Evolutionary conservation across 441 rosid species (phyloP).

Genomic region (Lepidium campestre): DNA sequence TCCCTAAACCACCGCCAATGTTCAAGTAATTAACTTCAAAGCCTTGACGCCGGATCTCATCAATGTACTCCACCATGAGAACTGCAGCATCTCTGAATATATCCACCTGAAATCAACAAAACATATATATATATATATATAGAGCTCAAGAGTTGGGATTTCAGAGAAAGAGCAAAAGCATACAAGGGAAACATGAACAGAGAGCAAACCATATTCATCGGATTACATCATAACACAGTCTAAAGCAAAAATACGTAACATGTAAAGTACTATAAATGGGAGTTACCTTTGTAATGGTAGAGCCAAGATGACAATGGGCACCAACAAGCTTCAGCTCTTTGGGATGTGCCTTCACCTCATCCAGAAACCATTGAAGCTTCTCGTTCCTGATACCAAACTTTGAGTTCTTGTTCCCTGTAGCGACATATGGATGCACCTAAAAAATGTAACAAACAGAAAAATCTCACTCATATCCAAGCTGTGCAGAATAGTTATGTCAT

Average conservation of each 20-base stretch:
- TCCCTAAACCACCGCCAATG: constrained; percentile 98
- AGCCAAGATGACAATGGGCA: constrained; percentile 97
- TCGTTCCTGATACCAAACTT: constrained; percentile 98
- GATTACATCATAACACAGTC: not conserved
- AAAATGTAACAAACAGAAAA: not conserved
- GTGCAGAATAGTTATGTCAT: not conserved
- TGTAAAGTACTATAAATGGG: not conserved
- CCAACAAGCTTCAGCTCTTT: constrained; percentile 92
- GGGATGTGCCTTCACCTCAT: constrained; percentile 85
- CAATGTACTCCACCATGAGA: constrained; percentile 89
- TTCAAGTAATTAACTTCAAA: constrained; percentile 84
- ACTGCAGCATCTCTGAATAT: constrained; percentile 94
- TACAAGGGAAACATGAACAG: not conserved
- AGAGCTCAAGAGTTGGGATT: not conserved
- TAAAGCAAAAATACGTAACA: not conserved
- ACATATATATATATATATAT: not conserved
- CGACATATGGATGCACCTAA: constrained; percentile 97
- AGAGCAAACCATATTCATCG: not conserved
- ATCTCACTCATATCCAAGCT: not conserved
- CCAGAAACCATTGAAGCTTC: constrained; percentile 98
- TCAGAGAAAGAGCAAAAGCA: not conserved
- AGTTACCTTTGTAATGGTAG: constrained; percentile 93
- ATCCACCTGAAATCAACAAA: constrained; percentile 62
- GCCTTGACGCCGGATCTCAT: constrained; percentile 81
- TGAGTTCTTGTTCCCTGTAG: constrained; percentile 96